Conservation (phyloP, 1,284 basidiomycete species). For the Tremellales sp. region DNA sequence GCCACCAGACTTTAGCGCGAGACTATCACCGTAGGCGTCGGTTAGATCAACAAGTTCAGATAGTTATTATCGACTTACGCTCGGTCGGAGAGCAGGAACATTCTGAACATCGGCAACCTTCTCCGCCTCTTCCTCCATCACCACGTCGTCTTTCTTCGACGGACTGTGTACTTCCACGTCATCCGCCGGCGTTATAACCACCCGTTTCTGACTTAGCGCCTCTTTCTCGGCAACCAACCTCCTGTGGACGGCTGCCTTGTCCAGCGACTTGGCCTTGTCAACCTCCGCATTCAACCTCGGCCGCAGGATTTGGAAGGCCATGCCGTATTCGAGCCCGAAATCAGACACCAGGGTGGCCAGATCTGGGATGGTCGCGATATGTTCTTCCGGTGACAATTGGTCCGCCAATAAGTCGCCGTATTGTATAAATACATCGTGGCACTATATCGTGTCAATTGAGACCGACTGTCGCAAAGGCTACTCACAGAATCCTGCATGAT, state of each 20-base stretch:
- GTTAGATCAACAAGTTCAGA: not conserved
- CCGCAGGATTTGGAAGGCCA: constrained; percentile 87
- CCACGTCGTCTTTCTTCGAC: constrained; percentile 51
- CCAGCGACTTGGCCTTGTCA: constrained; percentile 17
- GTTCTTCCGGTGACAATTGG: constrained; percentile 45
- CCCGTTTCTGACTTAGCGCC: constrained; percentile 6
- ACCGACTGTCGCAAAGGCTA: not conserved
- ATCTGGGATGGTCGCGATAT: constrained; percentile 55
- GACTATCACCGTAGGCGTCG: not conserved
- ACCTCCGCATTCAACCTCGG: constrained; percentile 65
- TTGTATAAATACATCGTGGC: constrained; percentile 54
- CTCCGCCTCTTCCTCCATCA: constrained; percentile 14
- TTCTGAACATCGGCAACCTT: constrained; percentile 12
- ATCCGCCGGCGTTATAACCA: constrained; percentile 24
- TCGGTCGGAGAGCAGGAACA: not conserved
- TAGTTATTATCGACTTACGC: not conserved
- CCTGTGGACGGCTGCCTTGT: constrained; percentile 60
- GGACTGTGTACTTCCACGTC: constrained; percentile 39
- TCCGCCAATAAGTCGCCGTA: constrained; percentile 53
- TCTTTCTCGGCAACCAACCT: constrained; percentile 60
- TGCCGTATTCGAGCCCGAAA: constrained; percentile 73
- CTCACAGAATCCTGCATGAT: constrained; percentile 75
- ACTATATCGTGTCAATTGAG: constrained; percentile 30
- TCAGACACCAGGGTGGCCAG: constrained; percentile 65
- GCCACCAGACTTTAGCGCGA: constrained; percentile 27